A percentile compares a stretch with the other conserved stretches of the same genome.
Conservation (phyloP, 2,329 filamentous ascomycete species). For the Thyridium curvatum region DNA sequence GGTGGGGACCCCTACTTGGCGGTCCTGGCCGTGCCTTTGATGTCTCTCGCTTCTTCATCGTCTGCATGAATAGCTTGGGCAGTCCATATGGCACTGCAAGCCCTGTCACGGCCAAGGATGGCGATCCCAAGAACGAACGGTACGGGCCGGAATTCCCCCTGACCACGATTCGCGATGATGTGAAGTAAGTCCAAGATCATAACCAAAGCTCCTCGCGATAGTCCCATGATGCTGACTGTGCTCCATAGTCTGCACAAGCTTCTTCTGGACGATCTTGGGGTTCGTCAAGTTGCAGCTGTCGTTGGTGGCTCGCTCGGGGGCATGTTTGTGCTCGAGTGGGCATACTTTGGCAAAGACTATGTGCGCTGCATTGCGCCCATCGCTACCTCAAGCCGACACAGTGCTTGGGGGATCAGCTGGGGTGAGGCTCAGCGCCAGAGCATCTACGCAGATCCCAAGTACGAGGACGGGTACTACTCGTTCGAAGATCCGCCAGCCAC, state of each 20-base stretch:
- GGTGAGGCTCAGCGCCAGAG: slow-evolving; percentile 82
- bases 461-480: slow-evolving; percentile 91
- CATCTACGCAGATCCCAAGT: slow-evolving; percentile 98
- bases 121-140: slow-evolving; percentile 62
- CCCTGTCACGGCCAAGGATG: slow-evolving; percentile 82
- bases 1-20: slow-evolving; percentile 81
- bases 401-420: slow-evolving; percentile 89
- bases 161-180: slow-evolving; percentile 92
- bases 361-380: slow-evolving; percentile 77
- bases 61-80: slow-evolving; percentile 80
- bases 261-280: slow-evolving; percentile 72
- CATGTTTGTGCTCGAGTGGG: slow-evolving; percentile 88
- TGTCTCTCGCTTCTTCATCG: slow-evolving; percentile 74
- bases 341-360: slow-evolving; percentile 83
- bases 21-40: slow-evolving; percentile 76
- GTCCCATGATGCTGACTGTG: slow-evolving; percentile 7
- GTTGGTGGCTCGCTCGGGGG: slow-evolving; percentile 82
- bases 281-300: slow-evolving; percentile 71
- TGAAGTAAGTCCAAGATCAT: slow-evolving; percentile 56
- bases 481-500: slow-evolving; percentile 82
- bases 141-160: slow-evolving; percentile 96
- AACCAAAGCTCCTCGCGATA: not conserved
- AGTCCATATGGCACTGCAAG: slow-evolving; percentile 85
- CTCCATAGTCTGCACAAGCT: slow-evolving; percentile 67
- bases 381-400: slow-evolving; percentile 77